These are phyloP conservation scores for Haematococcus lacustris DNA, from an alignment of 139 green algal species.

Conservation along the genomic window DNA sequence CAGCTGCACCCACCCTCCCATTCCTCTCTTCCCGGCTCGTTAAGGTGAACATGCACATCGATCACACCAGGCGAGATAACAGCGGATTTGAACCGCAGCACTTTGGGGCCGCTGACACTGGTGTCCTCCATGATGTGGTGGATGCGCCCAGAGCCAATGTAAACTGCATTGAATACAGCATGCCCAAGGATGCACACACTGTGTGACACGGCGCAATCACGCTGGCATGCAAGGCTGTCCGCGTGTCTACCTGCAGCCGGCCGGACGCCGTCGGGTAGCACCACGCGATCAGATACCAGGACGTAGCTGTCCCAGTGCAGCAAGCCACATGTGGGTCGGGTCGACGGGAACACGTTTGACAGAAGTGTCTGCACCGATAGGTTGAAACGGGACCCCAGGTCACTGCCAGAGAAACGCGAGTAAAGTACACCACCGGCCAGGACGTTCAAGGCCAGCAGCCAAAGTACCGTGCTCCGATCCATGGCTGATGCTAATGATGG, in stretches of 20 bases:
- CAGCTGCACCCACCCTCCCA: slow-evolving; percentile 84
- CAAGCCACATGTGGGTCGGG: slow-evolving; percentile 17
- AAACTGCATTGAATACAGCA: slow-evolving; percentile 31
- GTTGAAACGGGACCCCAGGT: neutral
- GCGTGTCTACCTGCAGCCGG: slow-evolving; percentile 42
- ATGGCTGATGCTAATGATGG: slow-evolving; percentile 17
- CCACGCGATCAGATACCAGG: slow-evolving; percentile 32
- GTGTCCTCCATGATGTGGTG: slow-evolving; percentile 8
- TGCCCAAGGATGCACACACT: too few species aligned
- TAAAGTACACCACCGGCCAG: neutral
- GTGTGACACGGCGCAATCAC: too few species aligned
- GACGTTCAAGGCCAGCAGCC: neutral
- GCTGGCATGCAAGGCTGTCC: too few species aligned
- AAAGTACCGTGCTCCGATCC: neutral
- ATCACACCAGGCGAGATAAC: slow-evolving; percentile 85
- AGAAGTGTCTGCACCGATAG: neutral
- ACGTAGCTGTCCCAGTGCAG: slow-evolving; percentile 29
- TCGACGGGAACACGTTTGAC: neutral
- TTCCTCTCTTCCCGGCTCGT: slow-evolving; percentile 82
- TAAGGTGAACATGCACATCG: slow-evolving; percentile 89
- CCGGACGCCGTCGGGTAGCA: slow-evolving; percentile 24
- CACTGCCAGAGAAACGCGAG: neutral
- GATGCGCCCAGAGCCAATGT: slow-evolving; percentile 23
- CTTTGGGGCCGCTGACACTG: neutral
- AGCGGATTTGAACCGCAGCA: slow-evolving; percentile 38